Evolutionary conservation across 1,284 basidiomycete species (phyloP), one percentile per base, ranked within the genome.

Genomic region (Ustilago curta): DNA sequence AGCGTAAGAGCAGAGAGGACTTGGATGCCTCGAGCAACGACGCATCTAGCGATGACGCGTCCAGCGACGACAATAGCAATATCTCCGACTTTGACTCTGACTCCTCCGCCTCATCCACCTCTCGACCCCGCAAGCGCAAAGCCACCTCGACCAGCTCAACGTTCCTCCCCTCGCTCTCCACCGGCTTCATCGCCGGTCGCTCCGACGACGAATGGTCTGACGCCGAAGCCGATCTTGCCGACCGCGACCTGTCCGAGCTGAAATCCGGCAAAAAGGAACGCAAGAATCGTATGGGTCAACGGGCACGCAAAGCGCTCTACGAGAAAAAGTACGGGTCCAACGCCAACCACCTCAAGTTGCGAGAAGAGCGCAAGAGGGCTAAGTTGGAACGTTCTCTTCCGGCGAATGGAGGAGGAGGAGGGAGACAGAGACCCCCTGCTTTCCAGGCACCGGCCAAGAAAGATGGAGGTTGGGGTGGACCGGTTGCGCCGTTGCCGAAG

Each of bases 281-380:
- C 86, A 97, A 94, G 88, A 98, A 98, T 79, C 87, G 95, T 53
- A 88, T 94, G 55, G 95, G 95, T 18, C 95, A 98, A 85, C 87
- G 94, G 55, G 95, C 95, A 11, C 88, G 95, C 61, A 89, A 92
- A 87, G 93, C 92, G 93, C 95, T 98, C 73, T 97, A 95, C 94
- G 95, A 97, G 87, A 95, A 95, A 87, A 97, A 95, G 86, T 97
- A 91, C 81, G 95, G 95, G 58, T 90, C 88, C 71, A 90, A 91
- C 67, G 95, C 95, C 14, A 96, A 95, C 84, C 95, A 97, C 86
- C 88, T 95, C 85, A 76, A 76, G 59, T 42, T 82, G 35, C 55
- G 62, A 27, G 67, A 78, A 45, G 65, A 77, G 50, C 56, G 59
- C 25, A 67, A 72, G 27, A 37, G 45, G 14, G 60, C 45, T 21